Percentiles rank a stretch among this genome's conserved stretches.
Conservation (phyloP, 371 early-diverging fungal genomes). For the Aphelidium insulamus region DNA sequence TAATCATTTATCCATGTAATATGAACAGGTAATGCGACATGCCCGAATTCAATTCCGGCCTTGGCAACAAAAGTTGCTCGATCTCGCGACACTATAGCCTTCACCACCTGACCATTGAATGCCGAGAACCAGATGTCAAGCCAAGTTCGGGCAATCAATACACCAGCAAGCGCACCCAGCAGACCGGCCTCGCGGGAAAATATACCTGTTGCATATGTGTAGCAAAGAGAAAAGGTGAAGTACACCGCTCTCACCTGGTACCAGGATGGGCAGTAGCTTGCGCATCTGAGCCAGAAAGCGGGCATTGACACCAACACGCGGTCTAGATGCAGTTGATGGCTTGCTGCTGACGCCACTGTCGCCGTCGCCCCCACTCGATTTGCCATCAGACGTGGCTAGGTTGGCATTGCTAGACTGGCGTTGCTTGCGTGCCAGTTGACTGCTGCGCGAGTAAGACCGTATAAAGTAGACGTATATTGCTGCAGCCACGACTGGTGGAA, state of each 20-base stretch:
- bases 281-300: slow-evolving; percentile 54
- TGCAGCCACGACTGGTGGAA: too few species aligned
- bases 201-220: slow-evolving; percentile 12
- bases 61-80: slow-evolving; percentile 32
- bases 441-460: background rate
- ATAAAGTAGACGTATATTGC: too few species aligned
- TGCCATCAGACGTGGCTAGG: too few species aligned
- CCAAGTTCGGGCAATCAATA: slow-evolving; percentile 46
- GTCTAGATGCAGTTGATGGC: too few species aligned
- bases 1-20: too few species aligned
- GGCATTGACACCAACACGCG: slow-evolving; percentile 42
- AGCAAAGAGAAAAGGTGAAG: slow-evolving; percentile 1
- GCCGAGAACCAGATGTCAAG: slow-evolving; percentile 49
- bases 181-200: slow-evolving; percentile 38
- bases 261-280: slow-evolving; percentile 40
- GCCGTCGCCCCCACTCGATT: too few species aligned
- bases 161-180: slow-evolving; percentile 29
- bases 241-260: slow-evolving; percentile 21
- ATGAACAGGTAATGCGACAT: background rate
- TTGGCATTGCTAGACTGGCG: too few species aligned
- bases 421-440: background rate
- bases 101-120: slow-evolving; percentile 45
- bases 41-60: slow-evolving; percentile 34
- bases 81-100: slow-evolving; percentile 43
- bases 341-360: too few species aligned